Conservation (phyloP, 768 basidiomycete genomes). For the Tricholoma furcatifolium region DNA sequence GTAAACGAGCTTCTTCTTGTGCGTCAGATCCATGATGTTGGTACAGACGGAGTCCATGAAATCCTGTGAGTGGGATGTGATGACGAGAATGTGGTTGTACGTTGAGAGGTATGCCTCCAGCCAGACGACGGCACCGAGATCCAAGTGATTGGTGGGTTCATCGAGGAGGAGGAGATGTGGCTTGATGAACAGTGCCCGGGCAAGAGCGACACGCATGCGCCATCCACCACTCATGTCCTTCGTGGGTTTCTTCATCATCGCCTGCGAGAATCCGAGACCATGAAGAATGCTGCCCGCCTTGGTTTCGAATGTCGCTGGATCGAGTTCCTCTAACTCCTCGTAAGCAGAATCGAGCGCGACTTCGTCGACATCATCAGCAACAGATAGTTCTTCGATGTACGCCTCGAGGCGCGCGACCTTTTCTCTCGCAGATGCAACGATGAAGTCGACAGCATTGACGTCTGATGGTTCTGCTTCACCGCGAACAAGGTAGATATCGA, state of each 20-base stretch:
- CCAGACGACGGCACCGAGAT: conserved; percentile 98
- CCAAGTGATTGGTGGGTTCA: conserved; percentile 91
- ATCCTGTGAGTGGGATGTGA: conserved; percentile 98
- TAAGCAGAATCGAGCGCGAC: conserved; percentile 83
- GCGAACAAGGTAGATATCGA: conserved; percentile 96
- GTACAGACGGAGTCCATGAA: conserved; percentile 99
- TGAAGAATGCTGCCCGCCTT: conserved; percentile 97
- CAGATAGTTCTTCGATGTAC: conserved; percentile 88
- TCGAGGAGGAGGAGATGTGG: conserved; percentile 94
- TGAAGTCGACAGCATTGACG: conserved; percentile 96
- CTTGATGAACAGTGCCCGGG: conserved; percentile 93
- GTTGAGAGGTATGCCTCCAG: conserved; percentile 96
- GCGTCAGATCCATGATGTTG: conserved; percentile 95
- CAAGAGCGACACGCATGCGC: conserved; percentile 98
- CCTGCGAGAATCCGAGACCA: conserved; percentile 87
- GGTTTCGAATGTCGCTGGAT: conserved; percentile 91
- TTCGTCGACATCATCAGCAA: conserved; percentile 90
- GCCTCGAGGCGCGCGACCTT: conserved; percentile 94
- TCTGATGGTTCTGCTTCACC: conserved; percentile 97
- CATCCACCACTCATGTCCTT: conserved; percentile 99
- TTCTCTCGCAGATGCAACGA: conserved; percentile 85
- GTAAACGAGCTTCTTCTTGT: conserved; percentile 90
- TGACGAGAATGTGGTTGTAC: conserved; percentile 98
- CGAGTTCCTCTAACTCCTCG: conserved; percentile 96
- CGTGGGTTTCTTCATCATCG: conserved; percentile 96